Evolutionary conservation across 1,284 basidiomycete species (phyloP), one percentile per base, ranked within the genome.

Genomic region (Irpex sp.): DNA sequence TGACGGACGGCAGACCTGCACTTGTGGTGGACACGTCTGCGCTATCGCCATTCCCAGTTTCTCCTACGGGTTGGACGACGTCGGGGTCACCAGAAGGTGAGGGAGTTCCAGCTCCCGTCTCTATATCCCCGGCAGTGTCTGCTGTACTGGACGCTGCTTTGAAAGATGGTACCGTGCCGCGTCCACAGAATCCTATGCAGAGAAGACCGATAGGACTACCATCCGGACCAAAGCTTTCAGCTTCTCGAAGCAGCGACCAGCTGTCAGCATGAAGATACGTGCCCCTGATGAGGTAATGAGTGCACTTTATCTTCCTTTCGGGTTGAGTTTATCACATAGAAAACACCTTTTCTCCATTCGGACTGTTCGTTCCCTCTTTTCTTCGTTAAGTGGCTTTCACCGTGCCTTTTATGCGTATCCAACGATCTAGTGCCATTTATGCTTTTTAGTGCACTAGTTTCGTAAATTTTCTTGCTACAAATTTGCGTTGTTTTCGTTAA

Each of bases 181-280:
- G 57, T 8, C 44, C 26, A 8, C 37, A 48, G 11, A 58, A 37
- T 15, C 13, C 19, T 13, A 44, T 37, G 8, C 37, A 44, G 38
- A 58, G 44, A 13, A 17, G 57, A 21, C 57, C 57, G 26, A 44
- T 58, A 47, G 57, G 57, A 11, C 38, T 58, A 34, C 57, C 57
- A 15, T 58, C 57, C 11, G 57, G 57, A 9, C 57, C 57, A 11
- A 58, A 58, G 26, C 37, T 58, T 21, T 17, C 38, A n/a, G 15
- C 26, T 19, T 15, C 36, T 58, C 4, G 17, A 19, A 9, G 13
- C n/a, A 52, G 49, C 49, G 17, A 13, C 40, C 13, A 47, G n/a
- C 40, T 47, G 31, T 34, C 31, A 34, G 31, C 31, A 34, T 34
- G 31, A 34, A 47, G 40, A 47, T 47, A n/a, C 40, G n/a, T 13